Evolutionary conservation across 176 grass and related monocot species (phyloP).

Genomic region (Themeda triandra): DNA sequence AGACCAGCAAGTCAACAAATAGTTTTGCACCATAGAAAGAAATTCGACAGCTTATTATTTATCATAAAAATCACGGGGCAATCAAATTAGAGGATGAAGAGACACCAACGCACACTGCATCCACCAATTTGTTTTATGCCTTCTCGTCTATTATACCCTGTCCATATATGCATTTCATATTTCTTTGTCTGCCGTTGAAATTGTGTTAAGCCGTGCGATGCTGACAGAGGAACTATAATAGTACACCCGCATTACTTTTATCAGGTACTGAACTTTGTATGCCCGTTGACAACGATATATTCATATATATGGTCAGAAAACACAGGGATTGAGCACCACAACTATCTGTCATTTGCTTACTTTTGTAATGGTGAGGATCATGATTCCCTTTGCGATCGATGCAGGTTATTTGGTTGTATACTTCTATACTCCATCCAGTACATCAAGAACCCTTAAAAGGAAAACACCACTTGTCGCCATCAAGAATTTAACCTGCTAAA

Average conservation of each 20-base stretch:
- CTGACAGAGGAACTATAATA: background rate
- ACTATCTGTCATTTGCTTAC: background rate
- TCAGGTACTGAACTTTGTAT: background rate
- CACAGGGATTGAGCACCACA: background rate
- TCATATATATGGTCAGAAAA: background rate
- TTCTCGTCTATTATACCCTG: background rate
- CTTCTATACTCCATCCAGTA: no score
- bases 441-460: no score
- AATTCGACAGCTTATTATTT: background rate
- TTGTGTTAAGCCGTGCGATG: background rate
- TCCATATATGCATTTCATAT: background rate
- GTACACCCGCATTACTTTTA: background rate
- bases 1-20: conserved; percentile 2
- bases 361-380: background rate
- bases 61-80: background rate
- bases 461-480: no score
- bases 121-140: background rate
- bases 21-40: background rate
- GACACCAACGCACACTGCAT: background rate
- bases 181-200: background rate
- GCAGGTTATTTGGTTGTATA: background rate
- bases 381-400: no score
- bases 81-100: background rate
- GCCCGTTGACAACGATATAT: background rate
- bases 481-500: no score